Evolutionary conservation across 139 green algal genomes (phyloP).

Genomic region (Tetratostichococcus sp.): DNA sequence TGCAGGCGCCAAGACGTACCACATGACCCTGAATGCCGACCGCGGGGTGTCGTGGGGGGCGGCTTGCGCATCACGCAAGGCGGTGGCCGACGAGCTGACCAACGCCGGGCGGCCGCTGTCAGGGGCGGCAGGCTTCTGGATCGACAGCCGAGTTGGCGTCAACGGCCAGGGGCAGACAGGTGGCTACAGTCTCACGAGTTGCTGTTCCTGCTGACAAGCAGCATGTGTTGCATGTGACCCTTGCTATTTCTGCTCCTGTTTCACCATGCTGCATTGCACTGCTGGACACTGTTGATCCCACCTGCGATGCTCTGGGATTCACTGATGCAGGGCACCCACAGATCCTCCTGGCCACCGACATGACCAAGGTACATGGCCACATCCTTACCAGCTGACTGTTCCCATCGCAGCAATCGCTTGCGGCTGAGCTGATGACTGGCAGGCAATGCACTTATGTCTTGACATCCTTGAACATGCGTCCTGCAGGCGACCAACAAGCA

Average conservation of each 20-base stretch:
- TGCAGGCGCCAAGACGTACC: slow-evolving; percentile 38
- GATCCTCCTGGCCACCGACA: slow-evolving; percentile 10
- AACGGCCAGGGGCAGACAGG: slow-evolving; percentile 16
- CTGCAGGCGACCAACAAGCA: not conserved
- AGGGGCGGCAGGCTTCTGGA: slow-evolving; percentile 25
- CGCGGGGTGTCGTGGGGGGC: slow-evolving; percentile 40
- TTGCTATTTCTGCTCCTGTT: no score
- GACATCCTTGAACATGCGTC: no score
- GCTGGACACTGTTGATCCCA: not conserved
- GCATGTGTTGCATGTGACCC: no score
- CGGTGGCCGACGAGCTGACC: slow-evolving; percentile 2
- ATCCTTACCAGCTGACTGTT: no score
- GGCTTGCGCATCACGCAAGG: slow-evolving; percentile 22
- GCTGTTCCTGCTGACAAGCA: no score
- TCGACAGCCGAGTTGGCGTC: not conserved
- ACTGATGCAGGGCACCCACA: slow-evolving; percentile 7
- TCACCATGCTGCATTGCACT: not conserved
- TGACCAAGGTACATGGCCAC: not conserved
- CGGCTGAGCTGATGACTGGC: no score
- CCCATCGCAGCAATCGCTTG: no score
- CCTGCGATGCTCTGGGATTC: not conserved
- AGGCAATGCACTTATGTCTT: no score
- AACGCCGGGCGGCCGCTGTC: not conserved
- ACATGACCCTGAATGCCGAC: slow-evolving; percentile 37
- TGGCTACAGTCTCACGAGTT: not conserved